Percentiles rank a stretch among this genome's conserved stretches.
phyloP scores from a whole-genome alignment of 805 yeast species.

The Pichia cabralensis region DNA sequence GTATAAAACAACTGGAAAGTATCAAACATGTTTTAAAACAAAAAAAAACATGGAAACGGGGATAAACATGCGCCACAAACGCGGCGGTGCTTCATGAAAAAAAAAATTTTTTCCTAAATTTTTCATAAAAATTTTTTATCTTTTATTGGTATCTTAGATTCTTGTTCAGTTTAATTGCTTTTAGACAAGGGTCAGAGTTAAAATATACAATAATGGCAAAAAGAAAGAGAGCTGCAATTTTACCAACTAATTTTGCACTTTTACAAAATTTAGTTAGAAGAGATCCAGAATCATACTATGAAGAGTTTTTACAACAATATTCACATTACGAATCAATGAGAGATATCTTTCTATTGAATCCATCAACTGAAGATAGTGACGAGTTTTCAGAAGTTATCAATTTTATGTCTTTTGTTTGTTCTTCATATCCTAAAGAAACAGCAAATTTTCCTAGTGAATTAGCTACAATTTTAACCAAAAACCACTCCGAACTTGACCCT shows the following conservation, averaged over 20 bases:
- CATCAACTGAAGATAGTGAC: constrained; percentile 47
- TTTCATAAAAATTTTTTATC: not conserved
- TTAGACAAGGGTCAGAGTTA: too few species aligned
- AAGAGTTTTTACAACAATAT: constrained; percentile 88
- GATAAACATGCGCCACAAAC: not conserved
- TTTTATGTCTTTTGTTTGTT: constrained; percentile 84
- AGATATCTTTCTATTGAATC: constrained; percentile 75
- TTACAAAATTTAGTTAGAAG: constrained; percentile 87
- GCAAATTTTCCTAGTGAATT: constrained; percentile 75
- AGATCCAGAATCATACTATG: constrained; percentile 89
- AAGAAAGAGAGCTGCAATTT: constrained; percentile 81
- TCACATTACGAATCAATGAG: constrained; percentile 86
- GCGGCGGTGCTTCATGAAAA: not conserved
- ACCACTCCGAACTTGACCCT: constrained; percentile 75
- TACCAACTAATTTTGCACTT: constrained; percentile 86
- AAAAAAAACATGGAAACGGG: not conserved
- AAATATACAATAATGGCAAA: constrained; percentile 59
- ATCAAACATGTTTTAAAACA: too few species aligned
- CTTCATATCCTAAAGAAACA: constrained; percentile 85
- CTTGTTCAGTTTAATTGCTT: not conserved
- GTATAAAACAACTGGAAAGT: too few species aligned
- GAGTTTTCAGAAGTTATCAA: constrained; percentile 80
- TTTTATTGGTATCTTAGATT: not conserved
- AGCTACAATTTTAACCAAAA: constrained; percentile 52
- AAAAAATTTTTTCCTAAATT: constrained; percentile 1